Conservation (phyloP, 345 rosid species). For the Populus euphratica region DNA sequence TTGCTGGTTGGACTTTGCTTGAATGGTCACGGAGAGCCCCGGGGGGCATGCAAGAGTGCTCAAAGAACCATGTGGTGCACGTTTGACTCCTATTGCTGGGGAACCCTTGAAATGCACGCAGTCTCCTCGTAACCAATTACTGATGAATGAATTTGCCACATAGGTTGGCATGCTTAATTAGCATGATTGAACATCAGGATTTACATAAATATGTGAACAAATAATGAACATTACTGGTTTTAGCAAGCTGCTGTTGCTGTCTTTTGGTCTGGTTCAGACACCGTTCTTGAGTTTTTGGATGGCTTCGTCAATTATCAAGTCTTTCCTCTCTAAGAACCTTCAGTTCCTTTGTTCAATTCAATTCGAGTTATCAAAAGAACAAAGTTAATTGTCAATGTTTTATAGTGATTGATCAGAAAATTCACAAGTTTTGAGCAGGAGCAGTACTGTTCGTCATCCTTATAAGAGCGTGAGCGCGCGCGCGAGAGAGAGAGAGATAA, state of each 20-base stretch:
- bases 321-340: too few relatives aligned
- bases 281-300: background rate
- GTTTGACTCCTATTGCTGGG: too few relatives aligned
- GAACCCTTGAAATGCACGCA: too few relatives aligned
- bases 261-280: background rate
- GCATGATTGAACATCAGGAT: background rate
- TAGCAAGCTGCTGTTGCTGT: background rate
- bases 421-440: background rate
- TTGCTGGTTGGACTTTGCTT: too few relatives aligned
- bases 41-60: too few relatives aligned
- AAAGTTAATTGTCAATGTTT: background rate
- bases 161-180: background rate
- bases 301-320: background rate
- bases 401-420: background rate
- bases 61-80: too few relatives aligned
- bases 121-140: too few relatives aligned
- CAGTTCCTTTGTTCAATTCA: too few relatives aligned
- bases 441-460: background rate
- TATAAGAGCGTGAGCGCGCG: background rate
- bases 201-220: background rate
- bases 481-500: background rate
- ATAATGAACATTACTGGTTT: background rate
- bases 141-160: background rate
- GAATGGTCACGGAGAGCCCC: too few relatives aligned
- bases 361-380: too few relatives aligned